Base-by-base conservation (phyloP, 1,284 basidiomycete species). In the Somion occarium region DNA sequence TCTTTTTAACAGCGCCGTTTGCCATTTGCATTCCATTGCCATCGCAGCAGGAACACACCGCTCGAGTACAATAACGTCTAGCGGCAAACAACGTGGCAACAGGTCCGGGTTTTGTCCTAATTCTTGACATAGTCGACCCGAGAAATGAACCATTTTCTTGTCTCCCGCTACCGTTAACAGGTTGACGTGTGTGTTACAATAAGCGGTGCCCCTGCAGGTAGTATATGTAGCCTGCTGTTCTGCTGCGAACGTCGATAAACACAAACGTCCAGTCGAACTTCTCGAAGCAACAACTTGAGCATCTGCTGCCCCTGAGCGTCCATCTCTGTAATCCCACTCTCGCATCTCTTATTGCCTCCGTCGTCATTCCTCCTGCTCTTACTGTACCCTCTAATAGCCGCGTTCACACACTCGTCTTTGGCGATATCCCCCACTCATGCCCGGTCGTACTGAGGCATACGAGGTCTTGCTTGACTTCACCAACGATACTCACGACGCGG, bases 401-500 rank as follows among this genome's bases (percentile, higher is more conserved):
- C 34, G 49, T 52, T 50, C 57, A 51, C 54, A 27, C 56, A 7
- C 39, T 44, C 52, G 44, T 48, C 46, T 50, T 58, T 50, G 48
- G 51, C 34, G 52, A 51, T 47, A 52, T 53, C 54, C 44, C 47
- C 55, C 46, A 49, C 47, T 48, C 54, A 79, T 79, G 76, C 76
- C 76, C 61, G 70, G 67, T 59, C 63, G 74, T 69, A 73, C 74
- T 22, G 70, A 74, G 55, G 70, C 63, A 54, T 85, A 83, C 67
- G 83, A 85, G 62, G 75, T 86, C 61, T 72, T 79, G 51, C 77
- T 87, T 61, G 80, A 83, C 65, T 77, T 87, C 62, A 78, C 75
- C 52, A 87, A 87, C 65, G 84, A 87, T 59, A 84, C 82, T 12
- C 76, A 73, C 57, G 80, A 83, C 60, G 76, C 72, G 49, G 77